These are phyloP conservation scores for Tylopilus sp. DNA, from an alignment of 1,284 basidiomycete species.

Conservation along the genomic window DNA sequence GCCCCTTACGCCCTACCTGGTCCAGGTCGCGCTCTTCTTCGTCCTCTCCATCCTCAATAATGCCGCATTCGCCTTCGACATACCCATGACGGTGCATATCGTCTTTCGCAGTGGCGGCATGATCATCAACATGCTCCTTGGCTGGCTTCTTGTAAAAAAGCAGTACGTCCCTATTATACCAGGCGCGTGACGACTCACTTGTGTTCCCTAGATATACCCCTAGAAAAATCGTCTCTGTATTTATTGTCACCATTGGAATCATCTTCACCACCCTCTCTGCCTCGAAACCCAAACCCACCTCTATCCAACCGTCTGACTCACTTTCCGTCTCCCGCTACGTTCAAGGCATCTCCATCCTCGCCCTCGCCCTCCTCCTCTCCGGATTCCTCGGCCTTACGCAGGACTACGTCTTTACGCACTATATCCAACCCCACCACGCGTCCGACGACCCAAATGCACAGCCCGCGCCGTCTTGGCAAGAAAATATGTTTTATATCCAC, in stretches of 20 bases:
- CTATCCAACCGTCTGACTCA: slow-evolving; percentile 28
- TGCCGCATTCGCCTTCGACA: slow-evolving; percentile 86
- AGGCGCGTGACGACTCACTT: not conserved
- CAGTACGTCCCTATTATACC: slow-evolving; percentile 12
- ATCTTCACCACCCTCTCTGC: slow-evolving; percentile 87
- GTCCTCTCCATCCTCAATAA: slow-evolving; percentile 90
- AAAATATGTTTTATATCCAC: slow-evolving; percentile 92
- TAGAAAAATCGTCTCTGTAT: slow-evolving; percentile 77
- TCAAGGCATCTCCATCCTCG: slow-evolving; percentile 80
- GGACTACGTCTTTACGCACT: slow-evolving; percentile 81
- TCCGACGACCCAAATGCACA: slow-evolving; percentile 29
- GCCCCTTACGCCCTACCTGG: slow-evolving; percentile 79
- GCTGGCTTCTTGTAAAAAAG: slow-evolving; percentile 70
- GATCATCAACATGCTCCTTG: slow-evolving; percentile 83
- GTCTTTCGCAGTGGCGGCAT: slow-evolving; percentile 95
- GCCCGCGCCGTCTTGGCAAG: slow-evolving; percentile 74
- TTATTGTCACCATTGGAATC: slow-evolving; percentile 87
- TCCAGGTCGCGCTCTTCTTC: slow-evolving; percentile 89
- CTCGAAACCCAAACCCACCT: slow-evolving; percentile 45
- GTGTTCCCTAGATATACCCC: slow-evolving; percentile 66
- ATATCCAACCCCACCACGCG: slow-evolving; percentile 54
- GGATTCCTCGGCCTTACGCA: slow-evolving; percentile 90
- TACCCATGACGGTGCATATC: slow-evolving; percentile 95
- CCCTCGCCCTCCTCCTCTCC: slow-evolving; percentile 82
- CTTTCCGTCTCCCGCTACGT: slow-evolving; percentile 62